Conservation (phyloP, 2,329 filamentous ascomycete genomes). For the Capronia coronata region DNA sequence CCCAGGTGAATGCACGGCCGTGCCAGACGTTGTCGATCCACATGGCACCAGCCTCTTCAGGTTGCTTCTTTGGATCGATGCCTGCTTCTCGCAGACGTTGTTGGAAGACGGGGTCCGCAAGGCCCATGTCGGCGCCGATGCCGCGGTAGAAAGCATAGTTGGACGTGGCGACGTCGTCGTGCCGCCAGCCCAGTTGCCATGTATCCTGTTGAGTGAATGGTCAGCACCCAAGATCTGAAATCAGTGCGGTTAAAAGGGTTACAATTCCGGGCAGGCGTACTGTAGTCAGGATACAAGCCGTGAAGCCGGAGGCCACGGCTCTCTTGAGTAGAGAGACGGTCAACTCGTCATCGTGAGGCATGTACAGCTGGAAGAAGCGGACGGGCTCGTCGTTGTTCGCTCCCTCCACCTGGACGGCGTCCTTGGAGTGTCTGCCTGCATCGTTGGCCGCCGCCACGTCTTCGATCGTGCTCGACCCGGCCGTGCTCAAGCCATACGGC, state of each 20-base stretch:
- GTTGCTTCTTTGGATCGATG: slow-evolving; percentile 49
- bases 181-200: slow-evolving; percentile 58
- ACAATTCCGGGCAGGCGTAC: neutral
- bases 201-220: slow-evolving; percentile 41
- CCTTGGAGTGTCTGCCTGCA: slow-evolving; percentile 27
- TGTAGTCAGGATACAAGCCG: slow-evolving; percentile 51
- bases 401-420: slow-evolving; percentile 27
- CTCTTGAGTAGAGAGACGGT: slow-evolving; percentile 51
- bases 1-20: slow-evolving; percentile 58
- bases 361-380: slow-evolving; percentile 59
- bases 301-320: slow-evolving; percentile 50
- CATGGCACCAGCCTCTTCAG: slow-evolving; percentile 50
- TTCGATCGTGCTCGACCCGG: slow-evolving; percentile 52
- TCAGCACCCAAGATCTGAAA: neutral
- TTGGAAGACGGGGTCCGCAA: slow-evolving; percentile 55
- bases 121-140: slow-evolving; percentile 52
- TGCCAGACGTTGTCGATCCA: slow-evolving; percentile 64
- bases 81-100: slow-evolving; percentile 45
- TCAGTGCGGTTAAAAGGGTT: neutral
- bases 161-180: slow-evolving; percentile 50
- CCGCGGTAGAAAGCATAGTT: slow-evolving; percentile 61
- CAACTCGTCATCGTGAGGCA: slow-evolving; percentile 57
- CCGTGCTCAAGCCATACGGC: slow-evolving; percentile 55
- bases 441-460: slow-evolving; percentile 53
- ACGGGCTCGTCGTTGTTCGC: slow-evolving; percentile 29